Evolutionary conservation across 2,329 filamentous ascomycete genomes (phyloP), one percentile per base, ranked within the genome.

Genomic region (Dactylonectria estremocensis): DNA sequence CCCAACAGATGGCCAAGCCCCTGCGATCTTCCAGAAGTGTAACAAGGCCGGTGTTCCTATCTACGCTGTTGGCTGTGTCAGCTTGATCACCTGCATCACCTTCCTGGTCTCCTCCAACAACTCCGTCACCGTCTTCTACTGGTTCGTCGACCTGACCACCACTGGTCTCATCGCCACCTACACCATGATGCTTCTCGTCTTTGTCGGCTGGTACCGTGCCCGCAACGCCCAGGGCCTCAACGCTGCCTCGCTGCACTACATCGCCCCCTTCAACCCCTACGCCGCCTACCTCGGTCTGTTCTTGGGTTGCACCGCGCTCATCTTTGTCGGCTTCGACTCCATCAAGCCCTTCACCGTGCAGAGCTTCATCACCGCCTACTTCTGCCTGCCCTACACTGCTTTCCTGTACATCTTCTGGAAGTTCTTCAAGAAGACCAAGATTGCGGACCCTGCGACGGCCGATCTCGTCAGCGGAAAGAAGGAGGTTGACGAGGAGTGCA

Each of bases 401-500:
- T 75, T 83, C 5, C 81, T 94, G 10, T 95, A 88, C 74, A 9
- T 92, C 2, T 64, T 50, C 35, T 76, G 75, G 72, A 77, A 77
- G 69, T 16, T 77, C 7, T n/a, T 77, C 20, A 77, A 76, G 78
- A 85, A 84, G 75, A 92, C 91, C 0, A 89, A 86, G 70, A 66
- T 76, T 49, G 72, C 67, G 35, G 70, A 69, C 35, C 61, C 74
- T 9, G 61, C 71, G 48, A 74, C 64, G 3, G 74, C 74, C 24
- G 74, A 76, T 18, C 69, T 76, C 16, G 61, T 76, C 33, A 87
- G 87, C 40, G 90, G 91, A 65, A 82, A 93, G 66, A 87, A 87
- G 7, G 91, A 92, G 78, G 88, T 92, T 68, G 91, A 92, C 61
- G 88, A 89, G 69, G 82, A 84, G 76, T 83, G 82, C 69, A 72